These are phyloP conservation scores for Euptelea pleiosperma DNA, from an alignment of 164 flowering plant genomes.

Conservation along the genomic window DNA sequence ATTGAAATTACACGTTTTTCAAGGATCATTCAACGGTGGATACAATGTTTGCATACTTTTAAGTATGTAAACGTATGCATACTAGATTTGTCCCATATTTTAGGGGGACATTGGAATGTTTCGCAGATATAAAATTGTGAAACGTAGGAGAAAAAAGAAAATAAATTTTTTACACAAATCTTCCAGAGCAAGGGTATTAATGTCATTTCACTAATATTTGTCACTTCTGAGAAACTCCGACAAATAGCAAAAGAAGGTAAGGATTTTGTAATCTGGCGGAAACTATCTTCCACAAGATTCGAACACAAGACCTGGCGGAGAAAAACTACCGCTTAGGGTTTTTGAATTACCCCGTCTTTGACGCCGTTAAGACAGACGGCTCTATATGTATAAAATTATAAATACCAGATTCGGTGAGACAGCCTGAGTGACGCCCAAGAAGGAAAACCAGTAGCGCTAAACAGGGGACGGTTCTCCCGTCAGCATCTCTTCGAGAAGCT, in stretches of 20 bases:
- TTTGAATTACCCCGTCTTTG: conserved; percentile 18
- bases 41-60: no score
- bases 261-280: not conserved
- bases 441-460: conserved; percentile 6
- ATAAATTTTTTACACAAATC: no score
- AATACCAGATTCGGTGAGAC: not conserved
- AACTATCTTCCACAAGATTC: conserved; percentile 12
- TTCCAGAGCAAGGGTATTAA: no score
- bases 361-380: conserved; percentile 14
- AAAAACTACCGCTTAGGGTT: conserved; percentile 9
- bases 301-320: conserved; percentile 9
- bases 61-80: no score
- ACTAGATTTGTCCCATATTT: no score
- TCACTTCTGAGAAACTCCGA: not conserved
- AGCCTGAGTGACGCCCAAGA: not conserved
- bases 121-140: no score
- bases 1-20: no score
- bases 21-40: no score
- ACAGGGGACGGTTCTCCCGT: not conserved
- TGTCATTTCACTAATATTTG: no score
- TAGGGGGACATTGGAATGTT: no score
- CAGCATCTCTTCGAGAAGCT: not conserved
- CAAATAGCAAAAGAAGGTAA: conserved; percentile 2
- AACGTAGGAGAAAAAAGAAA: no score
- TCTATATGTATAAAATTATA: no score